phyloP scores from a whole-genome alignment of 1,139 yeast genomes.

The Magnusiomyces suaveolens region DNA sequence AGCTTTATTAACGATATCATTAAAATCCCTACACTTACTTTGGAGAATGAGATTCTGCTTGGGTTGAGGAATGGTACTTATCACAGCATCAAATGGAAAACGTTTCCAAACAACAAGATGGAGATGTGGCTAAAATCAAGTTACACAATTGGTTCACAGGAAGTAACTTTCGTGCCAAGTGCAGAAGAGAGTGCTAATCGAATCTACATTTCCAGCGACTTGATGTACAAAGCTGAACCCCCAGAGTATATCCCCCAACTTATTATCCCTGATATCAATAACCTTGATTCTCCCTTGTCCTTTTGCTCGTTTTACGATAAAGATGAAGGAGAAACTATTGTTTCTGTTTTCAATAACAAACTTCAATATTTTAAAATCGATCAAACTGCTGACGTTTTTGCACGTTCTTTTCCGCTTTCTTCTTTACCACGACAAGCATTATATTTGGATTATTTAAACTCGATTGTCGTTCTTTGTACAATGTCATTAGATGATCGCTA shows the following conservation, averaged over 20 bases:
- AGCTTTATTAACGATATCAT: not conserved
- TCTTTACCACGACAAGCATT: not conserved
- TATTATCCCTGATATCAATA: not conserved
- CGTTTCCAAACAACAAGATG: not conserved
- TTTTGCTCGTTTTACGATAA: not conserved
- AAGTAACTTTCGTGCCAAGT: not conserved
- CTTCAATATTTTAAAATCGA: not conserved
- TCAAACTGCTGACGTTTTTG: not conserved
- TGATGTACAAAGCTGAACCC: not conserved
- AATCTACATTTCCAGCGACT: not conserved
- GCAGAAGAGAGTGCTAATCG: not conserved
- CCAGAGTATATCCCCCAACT: not conserved
- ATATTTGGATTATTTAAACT: not conserved
- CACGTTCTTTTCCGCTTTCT: not conserved
- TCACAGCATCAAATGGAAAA: not conserved
- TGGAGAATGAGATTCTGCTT: not conserved
- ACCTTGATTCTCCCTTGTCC: not conserved
- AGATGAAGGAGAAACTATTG: not conserved
- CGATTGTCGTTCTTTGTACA: not conserved
- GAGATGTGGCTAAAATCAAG: not conserved
- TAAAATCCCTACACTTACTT: not conserved
- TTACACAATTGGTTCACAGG: not conserved
- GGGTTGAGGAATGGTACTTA: slow-evolving; percentile 1
- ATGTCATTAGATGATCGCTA: not conserved
- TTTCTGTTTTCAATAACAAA: not conserved